A percentile compares a stretch with the other conserved stretches of the same genome.
Conservation (phyloP, 2,329 filamentous ascomycete species). For the Pseudofabraea citricarpa region DNA sequence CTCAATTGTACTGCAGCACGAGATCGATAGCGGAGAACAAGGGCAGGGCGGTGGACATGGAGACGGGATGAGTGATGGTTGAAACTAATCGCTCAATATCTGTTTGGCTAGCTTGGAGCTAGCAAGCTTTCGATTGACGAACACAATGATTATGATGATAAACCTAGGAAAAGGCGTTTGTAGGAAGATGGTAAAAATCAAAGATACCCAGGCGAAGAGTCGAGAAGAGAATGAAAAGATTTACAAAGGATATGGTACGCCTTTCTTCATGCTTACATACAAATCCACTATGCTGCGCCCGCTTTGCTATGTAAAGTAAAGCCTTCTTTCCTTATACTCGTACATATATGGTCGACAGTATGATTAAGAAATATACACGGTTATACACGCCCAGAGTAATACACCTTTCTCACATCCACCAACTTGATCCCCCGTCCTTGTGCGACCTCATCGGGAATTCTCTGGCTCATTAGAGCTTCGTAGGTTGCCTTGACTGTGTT, state of each 20-base stretch:
- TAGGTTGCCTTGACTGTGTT: slow-evolving; percentile 93
- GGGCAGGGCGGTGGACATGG: slow-evolving; percentile 14
- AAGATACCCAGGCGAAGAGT: slow-evolving; percentile 14
- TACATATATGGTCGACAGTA: slow-evolving; percentile 50
- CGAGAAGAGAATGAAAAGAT: slow-evolving; percentile 6
- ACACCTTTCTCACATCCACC: slow-evolving; percentile 94
- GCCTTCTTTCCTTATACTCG: slow-evolving; percentile 36
- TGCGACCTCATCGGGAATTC: slow-evolving; percentile 84
- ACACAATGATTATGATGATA: not conserved
- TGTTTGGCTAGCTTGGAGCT: slow-evolving; percentile 1
- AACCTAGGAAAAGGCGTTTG: too few species aligned
- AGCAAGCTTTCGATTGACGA: too few species aligned
- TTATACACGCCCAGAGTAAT: slow-evolving; percentile 67
- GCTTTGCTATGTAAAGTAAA: too few species aligned
- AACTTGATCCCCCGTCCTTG: slow-evolving; percentile 88
- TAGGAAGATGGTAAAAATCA: too few species aligned
- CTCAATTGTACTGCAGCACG: slow-evolving; percentile 96
- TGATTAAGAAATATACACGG: slow-evolving; percentile 27
- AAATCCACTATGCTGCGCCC: slow-evolving; percentile 16
- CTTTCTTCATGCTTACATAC: too few species aligned
- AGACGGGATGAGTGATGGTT: too few species aligned
- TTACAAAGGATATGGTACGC: slow-evolving; percentile 11
- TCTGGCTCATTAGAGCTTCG: slow-evolving; percentile 77
- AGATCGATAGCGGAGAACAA: slow-evolving; percentile 70
- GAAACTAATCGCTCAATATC: slow-evolving; percentile 3